Conservation (phyloP, 208 protist genomes). For the Tetramitus jugosus region DNA sequence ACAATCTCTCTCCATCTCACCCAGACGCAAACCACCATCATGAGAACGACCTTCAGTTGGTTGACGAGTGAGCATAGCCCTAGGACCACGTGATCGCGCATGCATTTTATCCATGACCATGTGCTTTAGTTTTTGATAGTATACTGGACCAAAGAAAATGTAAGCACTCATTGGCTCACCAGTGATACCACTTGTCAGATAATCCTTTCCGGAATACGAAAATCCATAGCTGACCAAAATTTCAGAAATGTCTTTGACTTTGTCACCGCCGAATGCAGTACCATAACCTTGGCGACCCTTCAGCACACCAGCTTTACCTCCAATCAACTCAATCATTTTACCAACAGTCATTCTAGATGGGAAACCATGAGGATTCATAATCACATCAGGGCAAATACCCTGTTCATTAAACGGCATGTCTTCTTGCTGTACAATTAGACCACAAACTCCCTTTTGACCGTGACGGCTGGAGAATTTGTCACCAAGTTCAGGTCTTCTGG, state of each 20-base stretch:
- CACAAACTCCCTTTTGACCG: slow-evolving; percentile 99
- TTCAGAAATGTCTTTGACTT: slow-evolving; percentile 76
- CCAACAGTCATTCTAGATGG: slow-evolving; percentile 99
- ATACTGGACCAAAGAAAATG: slow-evolving; percentile 99
- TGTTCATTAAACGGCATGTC: slow-evolving; percentile 98
- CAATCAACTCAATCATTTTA: slow-evolving; percentile 98
- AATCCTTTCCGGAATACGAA: slow-evolving; percentile 97
- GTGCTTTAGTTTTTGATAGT: slow-evolving; percentile 99
- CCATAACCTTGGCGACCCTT: slow-evolving; percentile 79
- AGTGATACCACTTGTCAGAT: slow-evolving; percentile 88
- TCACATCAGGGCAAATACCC: slow-evolving; percentile 97
- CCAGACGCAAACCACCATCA: slow-evolving; percentile 97
- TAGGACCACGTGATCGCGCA: slow-evolving; percentile 81
- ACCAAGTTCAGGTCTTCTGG: slow-evolving; percentile 85
- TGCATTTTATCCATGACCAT: slow-evolving; percentile 99
- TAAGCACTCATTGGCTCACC: slow-evolving; percentile 92
- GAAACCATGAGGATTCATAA: slow-evolving; percentile 99
- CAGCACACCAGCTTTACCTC: slow-evolving; percentile 88
- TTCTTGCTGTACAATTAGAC: slow-evolving; percentile 92
- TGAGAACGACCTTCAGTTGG: slow-evolving; percentile 95
- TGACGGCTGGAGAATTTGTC: slow-evolving; percentile 99
- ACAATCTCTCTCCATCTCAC: slow-evolving; percentile 99
- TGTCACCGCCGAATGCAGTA: slow-evolving; percentile 90
- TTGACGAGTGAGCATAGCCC: slow-evolving; percentile 94
- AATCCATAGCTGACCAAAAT: slow-evolving; percentile 80